These are phyloP conservation scores for Delonix regia DNA, from an alignment of 306 rosid species.

Conservation along the genomic window DNA sequence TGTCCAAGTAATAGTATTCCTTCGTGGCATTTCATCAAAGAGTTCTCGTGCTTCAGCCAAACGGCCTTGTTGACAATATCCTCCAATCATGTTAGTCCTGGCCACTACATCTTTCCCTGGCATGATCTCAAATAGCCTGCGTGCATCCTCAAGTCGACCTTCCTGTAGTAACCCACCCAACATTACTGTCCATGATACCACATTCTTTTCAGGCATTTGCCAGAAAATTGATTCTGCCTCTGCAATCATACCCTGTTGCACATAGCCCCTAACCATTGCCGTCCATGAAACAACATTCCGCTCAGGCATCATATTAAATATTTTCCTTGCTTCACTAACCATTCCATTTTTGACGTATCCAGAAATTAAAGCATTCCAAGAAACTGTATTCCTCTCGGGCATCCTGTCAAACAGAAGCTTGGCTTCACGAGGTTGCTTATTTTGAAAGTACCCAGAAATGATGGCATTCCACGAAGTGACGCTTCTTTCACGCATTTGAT, in stretches of 20 bases:
- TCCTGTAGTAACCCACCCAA: conserved; percentile 57
- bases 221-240: conserved; percentile 55
- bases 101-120: conserved; percentile 58
- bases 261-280: conserved; percentile 58
- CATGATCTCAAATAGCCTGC: conserved; percentile 53
- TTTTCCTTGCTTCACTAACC: conserved; percentile 46
- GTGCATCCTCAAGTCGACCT: conserved; percentile 53
- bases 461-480: conserved; percentile 57
- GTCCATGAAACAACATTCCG: conserved; percentile 68
- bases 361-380: conserved; percentile 54
- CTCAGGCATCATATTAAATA: conserved; percentile 51
- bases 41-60: conserved; percentile 53
- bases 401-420: conserved; percentile 46
- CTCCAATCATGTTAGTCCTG: conserved; percentile 57
- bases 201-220: conserved; percentile 56
- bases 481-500: conserved; percentile 47
- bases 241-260: conserved; percentile 35
- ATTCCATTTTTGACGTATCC: conserved; percentile 49
- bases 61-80: conserved; percentile 53
- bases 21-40: conserved; percentile 52
- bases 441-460: conserved; percentile 54
- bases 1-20: conserved; percentile 65
- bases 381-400: conserved; percentile 49
- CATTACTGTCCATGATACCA: conserved; percentile 64
- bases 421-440: conserved; percentile 49